Percentiles rank a stretch among this genome's conserved stretches.
phyloP scores from a whole-genome alignment of 345 rosid species.

The Rubroshorea leprosula region DNA sequence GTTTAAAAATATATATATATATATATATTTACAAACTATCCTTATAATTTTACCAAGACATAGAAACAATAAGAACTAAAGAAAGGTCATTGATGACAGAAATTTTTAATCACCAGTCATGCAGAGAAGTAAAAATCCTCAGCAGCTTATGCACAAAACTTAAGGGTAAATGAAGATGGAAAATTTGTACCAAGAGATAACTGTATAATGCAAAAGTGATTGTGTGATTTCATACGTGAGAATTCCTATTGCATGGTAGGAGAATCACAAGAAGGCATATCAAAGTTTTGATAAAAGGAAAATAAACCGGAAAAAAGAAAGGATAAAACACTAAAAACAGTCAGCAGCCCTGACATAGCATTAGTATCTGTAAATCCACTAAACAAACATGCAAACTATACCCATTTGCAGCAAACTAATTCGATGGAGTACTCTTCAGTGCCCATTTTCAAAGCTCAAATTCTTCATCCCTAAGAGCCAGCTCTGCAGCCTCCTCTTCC shows the following conservation, averaged over 20 bases:
- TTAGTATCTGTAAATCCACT: slow-evolving; percentile 10
- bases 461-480: slow-evolving; percentile 71
- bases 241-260: slow-evolving; percentile 6
- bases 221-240: slow-evolving; percentile 4
- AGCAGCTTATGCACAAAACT: neutral
- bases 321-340: neutral
- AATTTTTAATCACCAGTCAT: neutral
- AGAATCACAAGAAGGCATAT: slow-evolving; percentile 15
- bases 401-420: slow-evolving; percentile 6
- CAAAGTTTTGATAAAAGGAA: slow-evolving; percentile 16
- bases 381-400: slow-evolving; percentile 11
- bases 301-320: slow-evolving; percentile 7
- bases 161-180: neutral
- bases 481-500: slow-evolving; percentile 88
- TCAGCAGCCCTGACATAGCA: slow-evolving; percentile 9
- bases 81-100: no score
- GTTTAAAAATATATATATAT: no score
- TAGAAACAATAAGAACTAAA: neutral
- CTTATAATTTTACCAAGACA: no score
- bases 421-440: neutral
- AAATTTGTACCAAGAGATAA: neutral
- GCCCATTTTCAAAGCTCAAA: slow-evolving; percentile 63
- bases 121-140: neutral
- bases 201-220: slow-evolving; percentile 1
- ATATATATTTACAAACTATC: no score